Percentiles rank a stretch among this genome's conserved stretches.
Conservation (phyloP, 495 filamentous ascomycete genomes). For the Saxispiralis lemnorum region DNA sequence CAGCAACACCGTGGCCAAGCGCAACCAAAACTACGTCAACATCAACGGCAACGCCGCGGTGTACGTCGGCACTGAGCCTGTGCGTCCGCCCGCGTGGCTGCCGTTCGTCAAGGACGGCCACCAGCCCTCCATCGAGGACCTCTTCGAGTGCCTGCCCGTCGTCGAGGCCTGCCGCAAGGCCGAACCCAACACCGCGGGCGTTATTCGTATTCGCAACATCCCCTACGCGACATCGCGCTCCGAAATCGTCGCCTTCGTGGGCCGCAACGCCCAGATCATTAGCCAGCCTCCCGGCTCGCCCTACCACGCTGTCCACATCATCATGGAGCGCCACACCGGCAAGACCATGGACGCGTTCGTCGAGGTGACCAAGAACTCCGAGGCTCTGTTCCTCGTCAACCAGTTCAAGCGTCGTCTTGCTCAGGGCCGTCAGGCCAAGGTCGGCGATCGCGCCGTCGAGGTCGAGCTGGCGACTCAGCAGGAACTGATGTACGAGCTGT, state of each 20-base stretch:
- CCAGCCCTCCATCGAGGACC: slow-evolving; percentile 6
- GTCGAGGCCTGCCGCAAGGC: slow-evolving; percentile 14
- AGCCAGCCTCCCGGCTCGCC: slow-evolving; percentile 33
- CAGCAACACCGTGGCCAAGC: too few species aligned
- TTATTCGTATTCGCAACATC: slow-evolving; percentile 31
- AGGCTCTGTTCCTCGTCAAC: slow-evolving; percentile 37
- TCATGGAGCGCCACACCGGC: slow-evolving; percentile 60
- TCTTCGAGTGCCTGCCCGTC: slow-evolving; percentile 12
- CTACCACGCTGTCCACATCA: slow-evolving; percentile 47
- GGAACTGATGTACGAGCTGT: slow-evolving; percentile 45
- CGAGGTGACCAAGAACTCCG: slow-evolving; percentile 39
- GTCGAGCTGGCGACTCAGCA: slow-evolving; percentile 43
- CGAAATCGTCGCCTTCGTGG: slow-evolving; percentile 51
- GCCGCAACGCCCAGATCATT: slow-evolving; percentile 44
- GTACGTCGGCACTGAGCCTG: not conserved
- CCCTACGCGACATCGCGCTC: slow-evolving; percentile 49
- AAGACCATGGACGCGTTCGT: slow-evolving; percentile 66
- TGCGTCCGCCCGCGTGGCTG: slow-evolving; percentile 2
- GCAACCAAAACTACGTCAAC: not conserved
- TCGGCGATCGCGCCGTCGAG: slow-evolving; percentile 49
- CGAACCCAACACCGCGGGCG: slow-evolving; percentile 18
- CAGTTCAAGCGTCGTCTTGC: slow-evolving; percentile 26
- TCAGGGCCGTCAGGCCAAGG: slow-evolving; percentile 31
- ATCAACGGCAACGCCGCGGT: slow-evolving; percentile 8
- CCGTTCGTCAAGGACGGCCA: not conserved